Evolutionary conservation across 2,329 filamentous ascomycete species (phyloP), one percentile per base, ranked within the genome.

Genomic region (Talaromyces funiculosus): DNA sequence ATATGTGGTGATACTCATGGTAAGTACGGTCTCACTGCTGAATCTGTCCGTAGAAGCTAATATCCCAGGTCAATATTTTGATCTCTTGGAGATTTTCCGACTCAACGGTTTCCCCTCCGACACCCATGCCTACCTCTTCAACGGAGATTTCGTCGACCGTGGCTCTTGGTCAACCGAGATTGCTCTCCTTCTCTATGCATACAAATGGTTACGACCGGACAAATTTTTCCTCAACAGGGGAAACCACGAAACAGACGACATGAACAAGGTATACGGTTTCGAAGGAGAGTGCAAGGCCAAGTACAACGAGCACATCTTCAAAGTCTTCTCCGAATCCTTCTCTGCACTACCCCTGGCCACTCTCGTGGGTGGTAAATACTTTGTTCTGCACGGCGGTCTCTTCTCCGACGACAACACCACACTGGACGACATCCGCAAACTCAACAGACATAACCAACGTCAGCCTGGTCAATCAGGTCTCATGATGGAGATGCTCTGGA

Each of bases 401-500:
- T 97, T 97, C 82, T 97, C 93, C 1, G 78, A 97, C 71, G 94
- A 99, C 77, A 94, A 90, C 67, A 83, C 93, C 64, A 92, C 90
- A 0, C 80, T 99, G 57, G 90, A 97, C 67, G 93, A 99, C 72
- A 95, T 99, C 67, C 86, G 94, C 66, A 95, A 96, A 78, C 81
- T 97, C 61, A 88, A 97, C 77, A 84, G 93, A 66, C 92, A 97
- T 78, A 86, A 85, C 73, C 94, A 97, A 77, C 84, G 90, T 63
- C 93, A 97, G 71, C 93, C 94, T 2, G 94, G 94, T 33, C 94
- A 99, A 75, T 80, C 89, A 53, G 94, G 94, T 14, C 79, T 99
- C 68, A 99, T 99, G 94, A 99, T 99, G 94, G 94, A 99, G 78
- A 99, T 99, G 94, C 84, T 99, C 51, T 99, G 94, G 94, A 97